phyloP scores from a whole-genome alignment of 176 grass and related monocot species.

The Aegilops speltoides region DNA sequence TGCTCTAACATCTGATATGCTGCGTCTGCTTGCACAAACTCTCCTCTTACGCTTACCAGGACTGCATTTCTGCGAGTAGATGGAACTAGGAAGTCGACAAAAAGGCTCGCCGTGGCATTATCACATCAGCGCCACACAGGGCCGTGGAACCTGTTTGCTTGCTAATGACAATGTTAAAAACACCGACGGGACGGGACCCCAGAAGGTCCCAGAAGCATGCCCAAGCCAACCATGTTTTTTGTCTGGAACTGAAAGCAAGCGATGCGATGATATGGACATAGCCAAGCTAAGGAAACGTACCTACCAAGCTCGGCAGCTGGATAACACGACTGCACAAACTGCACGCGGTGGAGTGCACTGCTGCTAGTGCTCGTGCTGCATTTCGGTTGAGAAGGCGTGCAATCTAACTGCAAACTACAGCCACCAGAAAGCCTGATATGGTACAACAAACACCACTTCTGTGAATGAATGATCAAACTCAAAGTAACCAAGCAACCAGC shows the following conservation, averaged over 20 bases:
- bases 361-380: background rate
- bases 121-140: too few species aligned
- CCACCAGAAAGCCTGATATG: background rate
- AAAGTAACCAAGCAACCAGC: background rate
- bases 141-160: too few species aligned
- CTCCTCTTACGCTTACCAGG: too few species aligned
- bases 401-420: background rate
- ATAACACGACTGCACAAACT: background rate
- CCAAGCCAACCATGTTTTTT: background rate
- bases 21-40: too few species aligned
- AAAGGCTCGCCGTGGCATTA: background rate
- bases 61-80: too few species aligned
- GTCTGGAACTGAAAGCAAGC: background rate
- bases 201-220: background rate
- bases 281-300: background rate
- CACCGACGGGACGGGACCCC: too few species aligned
- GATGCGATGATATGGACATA: background rate
- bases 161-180: too few species aligned
- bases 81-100: background rate
- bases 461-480: background rate
- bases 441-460: conserved; percentile 18
- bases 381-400: background rate
- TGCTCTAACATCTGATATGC: too few species aligned
- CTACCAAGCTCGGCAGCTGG: background rate
- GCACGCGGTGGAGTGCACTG: background rate